phyloP scores from a whole-genome alignment of 768 basidiomycete species.

The Suillus spraguei region DNA sequence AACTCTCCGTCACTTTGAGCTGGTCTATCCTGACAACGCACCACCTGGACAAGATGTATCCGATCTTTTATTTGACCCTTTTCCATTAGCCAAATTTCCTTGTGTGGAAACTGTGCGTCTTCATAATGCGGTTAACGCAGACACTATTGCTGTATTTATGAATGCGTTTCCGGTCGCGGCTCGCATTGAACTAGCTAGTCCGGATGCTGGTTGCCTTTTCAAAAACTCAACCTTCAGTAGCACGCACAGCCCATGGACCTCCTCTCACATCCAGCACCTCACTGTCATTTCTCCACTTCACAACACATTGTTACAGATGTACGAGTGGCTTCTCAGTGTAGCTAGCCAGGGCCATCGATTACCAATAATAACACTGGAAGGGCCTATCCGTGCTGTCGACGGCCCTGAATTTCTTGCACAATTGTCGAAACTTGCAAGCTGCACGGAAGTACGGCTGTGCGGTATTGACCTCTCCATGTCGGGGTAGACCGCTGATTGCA shows the following conservation, averaged over 20 bases:
- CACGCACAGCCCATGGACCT: neutral
- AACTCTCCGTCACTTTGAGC: conserved; percentile 5
- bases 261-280: conserved; percentile 3
- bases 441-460: conserved; percentile 5
- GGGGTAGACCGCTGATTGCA: neutral
- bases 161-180: conserved; percentile 6
- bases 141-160: neutral
- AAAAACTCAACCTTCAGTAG: neutral
- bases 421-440: neutral
- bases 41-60: conserved; percentile 8
- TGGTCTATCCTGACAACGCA: conserved; percentile 1
- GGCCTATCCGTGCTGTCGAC: neutral
- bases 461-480: neutral
- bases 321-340: conserved; percentile 2
- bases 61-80: conserved; percentile 15
- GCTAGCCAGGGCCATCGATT: neutral
- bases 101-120: conserved; percentile 7
- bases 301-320: neutral
- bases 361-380: conserved; percentile 1
- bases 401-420: neutral
- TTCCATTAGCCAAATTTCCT: conserved; percentile 13
- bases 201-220: neutral
- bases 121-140: neutral
- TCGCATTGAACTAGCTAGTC: neutral
- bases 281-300: conserved; percentile 3